Evolutionary conservation across 1,284 basidiomycete genomes (phyloP).

Genomic region (Sporisorium scitamineum): DNA sequence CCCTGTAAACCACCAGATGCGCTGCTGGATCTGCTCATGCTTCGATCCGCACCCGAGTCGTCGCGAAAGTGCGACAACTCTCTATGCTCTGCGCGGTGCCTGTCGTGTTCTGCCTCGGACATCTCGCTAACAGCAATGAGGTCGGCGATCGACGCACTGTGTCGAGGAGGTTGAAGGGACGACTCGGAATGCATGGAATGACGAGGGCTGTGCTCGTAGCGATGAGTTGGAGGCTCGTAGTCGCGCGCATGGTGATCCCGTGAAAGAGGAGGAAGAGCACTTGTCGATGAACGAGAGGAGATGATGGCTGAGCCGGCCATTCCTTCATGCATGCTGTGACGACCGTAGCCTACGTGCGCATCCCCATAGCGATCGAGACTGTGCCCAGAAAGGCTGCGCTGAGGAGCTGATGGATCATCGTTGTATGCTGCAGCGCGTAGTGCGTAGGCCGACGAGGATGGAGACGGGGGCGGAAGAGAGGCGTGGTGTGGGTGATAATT

Average conservation of each 20-base stretch:
- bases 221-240: constrained; percentile 19
- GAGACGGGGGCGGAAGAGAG: constrained; percentile 22
- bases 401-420: constrained; percentile 4
- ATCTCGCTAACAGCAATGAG: constrained; percentile 48
- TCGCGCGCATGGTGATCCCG: constrained; percentile 10
- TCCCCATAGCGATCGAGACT: constrained; percentile 22
- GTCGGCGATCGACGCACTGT: constrained; percentile 48
- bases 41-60: constrained; percentile 11
- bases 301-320: constrained; percentile 1
- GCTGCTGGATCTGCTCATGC: constrained; percentile 52
- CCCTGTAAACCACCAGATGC: constrained; percentile 29
- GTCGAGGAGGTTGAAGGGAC: constrained; percentile 15
- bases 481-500: constrained; percentile 13
- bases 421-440: constrained; percentile 5
- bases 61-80: constrained; percentile 23
- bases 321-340: constrained; percentile 13
- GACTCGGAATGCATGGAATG: constrained; percentile 22
- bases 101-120: constrained; percentile 39
- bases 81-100: constrained; percentile 16
- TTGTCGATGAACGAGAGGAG: constrained; percentile 24
- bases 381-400: constrained; percentile 18
- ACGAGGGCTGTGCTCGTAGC: constrained; percentile 19
- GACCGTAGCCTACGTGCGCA: constrained; percentile 3
- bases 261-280: constrained; percentile 5
- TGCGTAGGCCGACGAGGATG: constrained; percentile 17